Conservation (phyloP, 2,329 filamentous ascomycete genomes). For the Botrytis fragariae region DNA sequence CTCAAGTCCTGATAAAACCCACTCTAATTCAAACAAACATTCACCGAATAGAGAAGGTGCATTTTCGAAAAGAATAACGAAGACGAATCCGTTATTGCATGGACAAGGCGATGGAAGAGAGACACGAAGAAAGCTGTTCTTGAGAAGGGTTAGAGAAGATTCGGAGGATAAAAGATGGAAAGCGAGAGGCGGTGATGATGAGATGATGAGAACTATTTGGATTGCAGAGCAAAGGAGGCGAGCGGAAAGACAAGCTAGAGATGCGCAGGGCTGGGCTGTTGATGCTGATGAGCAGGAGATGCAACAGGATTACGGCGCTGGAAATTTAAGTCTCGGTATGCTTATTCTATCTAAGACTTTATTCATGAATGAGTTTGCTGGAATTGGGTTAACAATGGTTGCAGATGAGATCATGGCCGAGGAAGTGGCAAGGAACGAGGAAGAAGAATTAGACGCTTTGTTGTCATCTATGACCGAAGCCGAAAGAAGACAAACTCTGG, state of each 20-base stretch:
- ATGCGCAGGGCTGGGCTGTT: constrained; percentile 30
- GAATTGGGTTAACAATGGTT: constrained; percentile 6
- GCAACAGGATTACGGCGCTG: constrained; percentile 11
- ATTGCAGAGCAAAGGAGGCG: constrained; percentile 41
- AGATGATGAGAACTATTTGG: constrained; percentile 45
- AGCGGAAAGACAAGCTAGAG: constrained; percentile 36
- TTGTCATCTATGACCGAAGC: constrained; percentile 47
- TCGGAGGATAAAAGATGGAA: constrained; percentile 60
- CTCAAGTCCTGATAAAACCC: neutral
- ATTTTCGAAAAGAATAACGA: constrained; percentile 48
- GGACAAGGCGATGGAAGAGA: constrained; percentile 59
- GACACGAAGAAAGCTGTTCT: constrained; percentile 63
- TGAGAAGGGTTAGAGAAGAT: constrained; percentile 63
- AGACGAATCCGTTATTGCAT: constrained; percentile 61
- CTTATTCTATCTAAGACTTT: neutral
- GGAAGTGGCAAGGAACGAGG: constrained; percentile 49
- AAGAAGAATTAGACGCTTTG: constrained; percentile 57
- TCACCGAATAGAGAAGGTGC: constrained; percentile 23
- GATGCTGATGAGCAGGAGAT: constrained; percentile 24
- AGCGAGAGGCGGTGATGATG: constrained; percentile 61
- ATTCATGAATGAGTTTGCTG: neutral
- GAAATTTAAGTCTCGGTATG: constrained; percentile 20
- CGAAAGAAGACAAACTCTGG: constrained; percentile 8
- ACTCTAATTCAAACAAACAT: constrained; percentile 8
- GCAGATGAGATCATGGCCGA: constrained; percentile 48